Base-by-base conservation (phyloP, 805 yeast species). In the Lipomyces mesembrius region DNA sequence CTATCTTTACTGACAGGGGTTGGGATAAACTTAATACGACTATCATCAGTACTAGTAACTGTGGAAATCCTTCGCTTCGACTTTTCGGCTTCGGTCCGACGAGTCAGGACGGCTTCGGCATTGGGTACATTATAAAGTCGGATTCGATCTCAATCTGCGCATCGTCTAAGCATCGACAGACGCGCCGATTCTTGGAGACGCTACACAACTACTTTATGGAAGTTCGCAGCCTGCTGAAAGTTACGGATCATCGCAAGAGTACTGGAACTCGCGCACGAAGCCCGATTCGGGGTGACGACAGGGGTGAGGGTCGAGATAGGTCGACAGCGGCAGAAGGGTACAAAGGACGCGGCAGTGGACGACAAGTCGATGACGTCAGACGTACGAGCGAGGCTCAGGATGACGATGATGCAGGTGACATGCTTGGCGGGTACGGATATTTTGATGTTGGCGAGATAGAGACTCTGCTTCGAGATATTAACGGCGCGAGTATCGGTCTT, bases 11-110 rank as follows among this genome's bases (percentile, higher is more conserved):
- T 0, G 97, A 92, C 77, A 81, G 85, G 8, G 96, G 97, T 35
- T 92, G 97, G 97, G 91, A 88, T 73, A 86, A 87, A 75, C 79
- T 92, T 66, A 91, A 91, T 78, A 90, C 88, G 71, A 89, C 94
- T 4, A 84, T 92, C 25, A 80, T 92, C 32, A 90, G 96, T 14
- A 90, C 95, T 4, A 87, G 93, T 20, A 92, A 92, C 77, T 92
- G 98, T 80, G 97, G 97, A 51, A 92, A 92, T 76, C 96, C 97
- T 5, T 89, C 97, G 1, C 81, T 92, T 65, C 87, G 89, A 69
- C 82, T 89, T 60, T 92, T 92, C 80, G 98, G 98, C 0, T 92
- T 92, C 75, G 96, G 97, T 2, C 97, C 98, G 2, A 93, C 92
- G 1, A 83, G 89, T 14, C 89, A 92, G 59, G 93, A 91, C 74